Percentiles rank a stretch among this genome's conserved stretches.
phyloP scores from a whole-genome alignment of 495 filamentous ascomycete genomes.

The Oleoguttula mirabilis region DNA sequence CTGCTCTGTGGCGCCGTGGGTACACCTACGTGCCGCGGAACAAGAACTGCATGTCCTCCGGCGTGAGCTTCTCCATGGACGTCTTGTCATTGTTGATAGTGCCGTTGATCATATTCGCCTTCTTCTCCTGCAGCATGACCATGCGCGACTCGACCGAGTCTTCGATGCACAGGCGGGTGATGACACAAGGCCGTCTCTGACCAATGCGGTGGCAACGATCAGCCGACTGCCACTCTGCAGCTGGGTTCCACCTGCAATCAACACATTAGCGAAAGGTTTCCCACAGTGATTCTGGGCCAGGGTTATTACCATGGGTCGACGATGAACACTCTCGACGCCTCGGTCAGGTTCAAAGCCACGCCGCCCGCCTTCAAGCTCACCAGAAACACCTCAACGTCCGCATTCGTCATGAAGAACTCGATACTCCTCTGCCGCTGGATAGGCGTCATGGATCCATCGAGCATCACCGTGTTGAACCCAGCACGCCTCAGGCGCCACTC shows the following conservation, averaged over 20 bases:
- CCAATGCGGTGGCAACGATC: slow-evolving; percentile 97
- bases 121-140: slow-evolving; percentile 92
- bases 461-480: slow-evolving; percentile 94
- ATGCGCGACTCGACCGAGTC: slow-evolving; percentile 93
- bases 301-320: slow-evolving; percentile 69
- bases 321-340: slow-evolving; percentile 88
- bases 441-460: slow-evolving; percentile 91
- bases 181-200: slow-evolving; percentile 83
- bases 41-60: slow-evolving; percentile 87
- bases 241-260: slow-evolving; percentile 99
- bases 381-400: slow-evolving; percentile 84
- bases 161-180: slow-evolving; percentile 87
- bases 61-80: slow-evolving; percentile 78
- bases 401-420: slow-evolving; percentile 86
- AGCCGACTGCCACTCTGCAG: slow-evolving; percentile 93
- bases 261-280: no score
- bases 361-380: slow-evolving; percentile 93
- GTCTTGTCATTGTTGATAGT: slow-evolving; percentile 85
- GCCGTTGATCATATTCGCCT: slow-evolving; percentile 86
- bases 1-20: no score
- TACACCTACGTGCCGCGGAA: slow-evolving; percentile 56
- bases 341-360: slow-evolving; percentile 87
- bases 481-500: slow-evolving; percentile 92
- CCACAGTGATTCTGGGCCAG: no score
- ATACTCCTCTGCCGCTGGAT: slow-evolving; percentile 85